Evolutionary conservation across 805 yeast genomes (phyloP).

Genomic region (Yamadazyma akitaensis): DNA sequence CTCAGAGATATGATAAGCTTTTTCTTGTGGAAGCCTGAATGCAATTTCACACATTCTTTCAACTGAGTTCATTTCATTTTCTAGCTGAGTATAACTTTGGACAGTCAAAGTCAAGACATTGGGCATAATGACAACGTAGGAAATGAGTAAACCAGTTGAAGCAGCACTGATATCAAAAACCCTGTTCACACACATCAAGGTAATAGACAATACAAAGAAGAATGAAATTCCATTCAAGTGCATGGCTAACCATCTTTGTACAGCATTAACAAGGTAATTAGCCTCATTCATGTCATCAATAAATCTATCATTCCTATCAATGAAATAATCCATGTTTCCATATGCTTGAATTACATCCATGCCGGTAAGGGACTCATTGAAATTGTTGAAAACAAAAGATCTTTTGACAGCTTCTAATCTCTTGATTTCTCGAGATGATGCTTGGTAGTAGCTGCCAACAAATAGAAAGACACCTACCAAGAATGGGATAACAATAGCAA

Average conservation of each 20-base stretch:
- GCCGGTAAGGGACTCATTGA: constrained; percentile 36
- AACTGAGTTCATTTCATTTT: constrained; percentile 39
- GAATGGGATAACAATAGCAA: constrained; percentile 36
- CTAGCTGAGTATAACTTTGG: constrained; percentile 34
- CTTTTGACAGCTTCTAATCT: constrained; percentile 39
- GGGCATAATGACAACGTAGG: constrained; percentile 34
- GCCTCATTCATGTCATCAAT: constrained; percentile 36
- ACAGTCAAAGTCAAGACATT: constrained; percentile 34
- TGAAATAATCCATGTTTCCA: constrained; percentile 22
- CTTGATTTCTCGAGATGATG: constrained; percentile 37
- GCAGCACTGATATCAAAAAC: constrained; percentile 33
- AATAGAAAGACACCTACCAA: constrained; percentile 24
- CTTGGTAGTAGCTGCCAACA: constrained; percentile 33
- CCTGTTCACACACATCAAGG: constrained; percentile 32
- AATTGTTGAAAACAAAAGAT: constrained; percentile 37
- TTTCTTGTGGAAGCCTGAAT: constrained; percentile 63
- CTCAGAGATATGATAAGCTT: constrained; percentile 47
- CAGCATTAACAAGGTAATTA: constrained; percentile 32
- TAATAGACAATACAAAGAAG: constrained; percentile 25
- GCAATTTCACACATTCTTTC: constrained; percentile 45
- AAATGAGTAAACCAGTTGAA: constrained; percentile 34
- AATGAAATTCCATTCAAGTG: constrained; percentile 31
- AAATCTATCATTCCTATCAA: constrained; percentile 22
- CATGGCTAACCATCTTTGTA: constrained; percentile 38
- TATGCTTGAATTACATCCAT: constrained; percentile 36